Conservation (phyloP, 1,139 yeast genomes). For the Magnusiomyces paraingens region DNA sequence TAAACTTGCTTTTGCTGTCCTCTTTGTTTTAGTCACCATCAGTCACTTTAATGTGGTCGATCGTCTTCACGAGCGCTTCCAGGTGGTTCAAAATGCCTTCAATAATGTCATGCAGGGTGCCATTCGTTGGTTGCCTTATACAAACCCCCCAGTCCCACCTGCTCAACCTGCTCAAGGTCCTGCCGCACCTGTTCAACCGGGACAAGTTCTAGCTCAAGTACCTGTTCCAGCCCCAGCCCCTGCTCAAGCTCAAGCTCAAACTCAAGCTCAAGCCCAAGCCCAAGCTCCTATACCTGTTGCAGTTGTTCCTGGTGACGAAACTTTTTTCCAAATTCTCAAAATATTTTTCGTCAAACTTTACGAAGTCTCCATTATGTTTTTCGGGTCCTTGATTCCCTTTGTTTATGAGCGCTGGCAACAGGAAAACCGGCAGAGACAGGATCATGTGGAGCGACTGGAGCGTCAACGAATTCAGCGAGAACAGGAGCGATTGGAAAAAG, state of each 20-base stretch:
- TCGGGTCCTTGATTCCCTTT: constrained; percentile 25
- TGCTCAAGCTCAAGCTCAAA: neutral
- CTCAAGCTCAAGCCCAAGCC: neutral
- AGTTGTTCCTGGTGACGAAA: neutral
- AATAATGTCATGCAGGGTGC: neutral
- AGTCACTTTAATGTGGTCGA: neutral
- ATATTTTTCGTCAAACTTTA: constrained; percentile 1
- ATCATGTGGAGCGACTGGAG: constrained; percentile 14
- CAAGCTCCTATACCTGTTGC: neutral
- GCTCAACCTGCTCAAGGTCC: neutral
- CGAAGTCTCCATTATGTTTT: constrained; percentile 17
- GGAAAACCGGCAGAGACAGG: constrained; percentile 20
- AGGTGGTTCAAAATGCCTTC: neutral
- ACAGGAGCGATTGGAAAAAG: constrained; percentile 1
- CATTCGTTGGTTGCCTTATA: too few relatives aligned
- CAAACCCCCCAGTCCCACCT: too few relatives aligned
- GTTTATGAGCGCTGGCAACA: constrained; percentile 24
- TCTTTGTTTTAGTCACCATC: neutral
- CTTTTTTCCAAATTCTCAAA: constrained; percentile 1
- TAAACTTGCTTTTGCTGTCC: neutral
- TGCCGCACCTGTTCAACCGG: neutral
- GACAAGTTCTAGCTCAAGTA: neutral
- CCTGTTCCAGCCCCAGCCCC: too few relatives aligned
- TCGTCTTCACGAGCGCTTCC: neutral
- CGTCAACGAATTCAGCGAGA: neutral